Evolutionary conservation across 108 stramenopile species (phyloP), one percentile per base, ranked within the genome.

Genomic region (Cylindrotheca fusiformis): DNA sequence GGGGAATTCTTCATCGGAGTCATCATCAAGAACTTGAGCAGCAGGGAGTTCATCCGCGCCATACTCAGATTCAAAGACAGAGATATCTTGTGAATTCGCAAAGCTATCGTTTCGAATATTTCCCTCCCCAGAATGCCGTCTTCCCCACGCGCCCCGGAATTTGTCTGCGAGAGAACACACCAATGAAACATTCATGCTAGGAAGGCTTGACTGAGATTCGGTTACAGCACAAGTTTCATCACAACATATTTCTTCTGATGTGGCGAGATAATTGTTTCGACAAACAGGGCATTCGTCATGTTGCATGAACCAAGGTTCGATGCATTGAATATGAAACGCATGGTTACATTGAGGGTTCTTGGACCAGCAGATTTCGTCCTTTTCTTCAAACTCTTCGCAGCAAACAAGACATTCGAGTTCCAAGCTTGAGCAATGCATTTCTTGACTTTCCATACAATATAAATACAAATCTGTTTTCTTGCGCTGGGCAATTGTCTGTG

Each of bases 201-300:
- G n/a, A n/a, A n/a, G n/a, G n/a, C n/a, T n/a, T n/a, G n/a, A n/a
- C n/a, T n/a, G n/a, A n/a, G n/a, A n/a, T n/a, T n/a, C n/a, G n/a
- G n/a, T n/a, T n/a, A n/a, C n/a, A n/a, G n/a, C n/a, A n/a, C 8
- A 50, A 51, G 20, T 48, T 41, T 41, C 36, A 14, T 41, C 36
- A 10, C 36, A 14, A 41, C 14, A 41, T 10, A 41, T 41, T 41
- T 41, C 36, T 41, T 10, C 14, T 14, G 36, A 41, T 6, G 14
- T 36, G 19, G 25, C 3, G 57, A 59, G 44, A 21, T 59, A 77
- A 21, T 71, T 57, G 21, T 41, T 27, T 53, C 79, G 75, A 52
- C 80, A 81, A 28, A 58, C 53, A 8, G 80, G 80, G 50, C 80
- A 81, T 31, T 68, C 46, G n/a, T 52, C 32, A 27, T 67, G 57